phyloP scores from a whole-genome alignment of 2,329 filamentous ascomycete genomes.

The Cytospora paraplurivora region DNA sequence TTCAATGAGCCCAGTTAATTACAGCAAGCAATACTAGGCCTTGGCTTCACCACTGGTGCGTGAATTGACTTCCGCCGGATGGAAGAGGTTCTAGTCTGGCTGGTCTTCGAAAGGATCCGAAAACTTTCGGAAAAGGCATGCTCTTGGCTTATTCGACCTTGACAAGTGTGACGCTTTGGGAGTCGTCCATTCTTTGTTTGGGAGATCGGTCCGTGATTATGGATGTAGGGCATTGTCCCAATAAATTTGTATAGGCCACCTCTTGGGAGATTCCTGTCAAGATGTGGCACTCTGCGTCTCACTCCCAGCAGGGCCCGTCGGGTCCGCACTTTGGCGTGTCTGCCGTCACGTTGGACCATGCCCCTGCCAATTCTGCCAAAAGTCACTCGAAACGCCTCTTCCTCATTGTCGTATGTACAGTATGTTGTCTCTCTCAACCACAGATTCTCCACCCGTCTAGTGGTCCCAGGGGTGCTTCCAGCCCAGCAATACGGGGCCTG shows the following conservation, averaged over 20 bases:
- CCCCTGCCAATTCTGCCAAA: neutral
- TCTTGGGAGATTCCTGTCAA: neutral
- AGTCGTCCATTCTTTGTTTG: slow-evolving; percentile 67
- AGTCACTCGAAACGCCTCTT: slow-evolving; percentile 1
- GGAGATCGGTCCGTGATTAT: slow-evolving; percentile 48
- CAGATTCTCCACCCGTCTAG: slow-evolving; percentile 44
- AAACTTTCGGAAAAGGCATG: slow-evolving; percentile 74
- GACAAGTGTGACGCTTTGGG: slow-evolving; percentile 69
- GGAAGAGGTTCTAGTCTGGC: slow-evolving; percentile 74
- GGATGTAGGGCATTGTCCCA: neutral
- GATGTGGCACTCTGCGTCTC: neutral
- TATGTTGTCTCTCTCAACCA: slow-evolving; percentile 13
- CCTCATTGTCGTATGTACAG: neutral
- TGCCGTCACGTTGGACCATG: slow-evolving; percentile 6
- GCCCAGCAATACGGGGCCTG: slow-evolving; percentile 77
- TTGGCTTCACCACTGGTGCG: slow-evolving; percentile 41
- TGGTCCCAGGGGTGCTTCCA: slow-evolving; percentile 98
- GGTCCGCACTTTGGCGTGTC: neutral
- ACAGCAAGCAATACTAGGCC: too few relatives aligned
- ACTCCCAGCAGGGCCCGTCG: neutral
- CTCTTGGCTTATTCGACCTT: slow-evolving; percentile 65
- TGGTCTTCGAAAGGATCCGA: slow-evolving; percentile 64
- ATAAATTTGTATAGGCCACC: slow-evolving; percentile 7
- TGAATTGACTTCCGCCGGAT: slow-evolving; percentile 52
- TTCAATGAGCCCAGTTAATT: too few relatives aligned